These are phyloP conservation scores for Glycyrrhiza uralensis DNA, from an alignment of 306 rosid genomes.

Conservation along the genomic window DNA sequence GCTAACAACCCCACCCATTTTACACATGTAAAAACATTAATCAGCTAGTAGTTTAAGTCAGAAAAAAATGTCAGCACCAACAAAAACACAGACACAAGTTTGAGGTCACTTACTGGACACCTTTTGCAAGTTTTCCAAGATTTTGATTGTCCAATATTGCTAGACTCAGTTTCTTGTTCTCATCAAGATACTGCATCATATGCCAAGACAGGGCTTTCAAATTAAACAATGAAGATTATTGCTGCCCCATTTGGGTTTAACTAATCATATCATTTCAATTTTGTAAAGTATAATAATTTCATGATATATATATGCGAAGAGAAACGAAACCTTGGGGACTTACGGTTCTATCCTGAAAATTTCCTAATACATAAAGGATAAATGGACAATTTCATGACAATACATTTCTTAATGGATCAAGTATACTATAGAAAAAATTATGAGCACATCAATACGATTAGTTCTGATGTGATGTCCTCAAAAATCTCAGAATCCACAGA, in stretches of 20 bases:
- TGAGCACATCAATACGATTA: not conserved
- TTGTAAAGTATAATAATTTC: not conserved
- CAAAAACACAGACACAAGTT: not conserved
- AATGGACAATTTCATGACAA: not conserved
- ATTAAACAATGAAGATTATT: not conserved
- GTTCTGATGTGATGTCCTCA: not conserved
- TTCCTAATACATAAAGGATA: not conserved
- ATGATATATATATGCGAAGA: too few relatives aligned
- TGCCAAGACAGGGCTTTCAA: constrained; percentile 12
- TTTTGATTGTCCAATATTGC: constrained; percentile 96
- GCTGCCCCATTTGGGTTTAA: too few relatives aligned
- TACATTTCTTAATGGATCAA: not conserved
- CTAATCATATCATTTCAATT: not conserved
- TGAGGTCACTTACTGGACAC: constrained; percentile 80
- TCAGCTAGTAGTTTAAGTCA: not conserved
- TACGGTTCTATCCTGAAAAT: not conserved
- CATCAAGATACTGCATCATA: constrained; percentile 84
- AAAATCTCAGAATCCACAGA: not conserved
- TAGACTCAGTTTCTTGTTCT: constrained; percentile 90
- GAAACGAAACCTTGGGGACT: too few relatives aligned
- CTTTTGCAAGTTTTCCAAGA: constrained; percentile 95
- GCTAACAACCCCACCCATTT: not conserved
- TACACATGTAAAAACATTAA: not conserved
- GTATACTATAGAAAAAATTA: too few relatives aligned
- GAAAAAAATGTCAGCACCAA: not conserved